Evolutionary conservation across 768 basidiomycete genomes (phyloP), one percentile per base, ranked within the genome.

Genomic region (Tulasnella sp.): DNA sequence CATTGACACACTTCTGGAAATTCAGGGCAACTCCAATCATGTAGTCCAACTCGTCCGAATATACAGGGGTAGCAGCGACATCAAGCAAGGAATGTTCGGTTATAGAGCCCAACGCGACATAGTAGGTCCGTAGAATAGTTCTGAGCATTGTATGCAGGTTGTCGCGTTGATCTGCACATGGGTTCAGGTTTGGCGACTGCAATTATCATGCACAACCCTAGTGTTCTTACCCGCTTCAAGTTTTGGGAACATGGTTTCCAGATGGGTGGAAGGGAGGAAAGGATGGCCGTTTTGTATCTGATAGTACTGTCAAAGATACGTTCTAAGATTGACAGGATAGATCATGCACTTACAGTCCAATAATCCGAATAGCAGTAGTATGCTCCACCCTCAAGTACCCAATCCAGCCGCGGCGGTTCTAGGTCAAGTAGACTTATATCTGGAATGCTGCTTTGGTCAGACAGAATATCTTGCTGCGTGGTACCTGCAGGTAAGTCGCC

Each of bases 11-110:
- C 12, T 81, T 84, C 77, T 91, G 86, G 51, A 93, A 72, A 63
- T 92, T 93, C 63, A 87, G 83, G 5, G 78, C 78, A 46, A 91
- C 81, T 83, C 88, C 88, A 60, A 87, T 83, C 1, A 83, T 70
- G 48, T 81, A 76, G 44, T 75, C 69, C 46, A 77, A 73, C 83
- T 85, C 90, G 54, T 83, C 79, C 24, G 83, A 79, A 16, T 71
- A 65, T 32, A 72, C 61, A 28, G 69, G 54, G 20, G 89, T 68
- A 24, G 87, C 75, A 31, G 0, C 15, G 40, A 41, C 49, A 41
- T 51, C 39, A 2, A 51, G 39, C 9, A 41, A 41, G 19, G 43
- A 20, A 41, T 51, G 39, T 32, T 51, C 40, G 24, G 49, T 29
- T 9, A 39, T 29, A 19, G 37, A 28, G 37, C 72, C 69, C 19